Conservation (phyloP, 257 asterid species). For the Primulina huaijiensis region DNA sequence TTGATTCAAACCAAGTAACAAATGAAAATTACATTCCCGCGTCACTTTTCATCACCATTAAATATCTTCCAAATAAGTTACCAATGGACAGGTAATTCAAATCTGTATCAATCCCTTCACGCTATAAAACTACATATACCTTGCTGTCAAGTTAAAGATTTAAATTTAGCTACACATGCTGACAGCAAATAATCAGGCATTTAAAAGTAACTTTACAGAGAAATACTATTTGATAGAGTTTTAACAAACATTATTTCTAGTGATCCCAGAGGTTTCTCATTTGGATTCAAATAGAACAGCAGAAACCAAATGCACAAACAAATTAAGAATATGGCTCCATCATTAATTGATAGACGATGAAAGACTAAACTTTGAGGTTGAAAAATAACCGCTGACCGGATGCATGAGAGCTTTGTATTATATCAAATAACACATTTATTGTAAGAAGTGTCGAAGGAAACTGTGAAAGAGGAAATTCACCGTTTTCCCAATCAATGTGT, state of each 20-base stretch:
- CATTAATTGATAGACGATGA: neutral
- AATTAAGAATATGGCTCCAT: neutral
- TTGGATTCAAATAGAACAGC: neutral
- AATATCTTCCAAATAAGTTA: neutral
- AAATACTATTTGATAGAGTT: neutral
- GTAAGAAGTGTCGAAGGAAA: slow-evolving; percentile 1
- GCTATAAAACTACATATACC: neutral
- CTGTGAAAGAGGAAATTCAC: slow-evolving; percentile 36
- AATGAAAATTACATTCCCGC: neutral
- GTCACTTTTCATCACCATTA: neutral
- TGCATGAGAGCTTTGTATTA: slow-evolving; percentile 13
- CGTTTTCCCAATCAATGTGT: slow-evolving; percentile 80
- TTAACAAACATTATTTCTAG: neutral
- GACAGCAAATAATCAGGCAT: neutral
- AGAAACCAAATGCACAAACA: neutral
- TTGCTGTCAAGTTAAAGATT: neutral
- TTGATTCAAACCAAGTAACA: neutral
- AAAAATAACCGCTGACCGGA: neutral
- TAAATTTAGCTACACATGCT: neutral
- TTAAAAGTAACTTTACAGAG: neutral
- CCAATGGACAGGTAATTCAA: neutral
- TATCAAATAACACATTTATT: neutral
- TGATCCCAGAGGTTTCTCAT: neutral
- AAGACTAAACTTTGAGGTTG: neutral
- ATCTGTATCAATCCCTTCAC: neutral